Evolutionary conservation across 495 filamentous ascomycete genomes (phyloP), one percentile per base, ranked within the genome.

Genomic region (Aspergillus bertholletiae): DNA sequence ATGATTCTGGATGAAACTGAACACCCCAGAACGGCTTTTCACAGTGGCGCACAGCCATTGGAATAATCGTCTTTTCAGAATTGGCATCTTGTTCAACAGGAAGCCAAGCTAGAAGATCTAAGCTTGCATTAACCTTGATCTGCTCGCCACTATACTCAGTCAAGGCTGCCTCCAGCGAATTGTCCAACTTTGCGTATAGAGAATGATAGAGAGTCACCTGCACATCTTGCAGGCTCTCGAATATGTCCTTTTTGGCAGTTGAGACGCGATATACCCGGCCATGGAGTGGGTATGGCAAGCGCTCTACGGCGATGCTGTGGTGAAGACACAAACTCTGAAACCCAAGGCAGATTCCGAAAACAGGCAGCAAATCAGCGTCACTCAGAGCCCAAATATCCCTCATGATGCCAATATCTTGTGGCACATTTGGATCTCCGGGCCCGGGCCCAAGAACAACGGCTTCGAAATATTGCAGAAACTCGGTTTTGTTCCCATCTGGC

Each of bases 1-100:
- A 87, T 0, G 90, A 96, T 67, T 98, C 94, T 0, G 93, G 92
- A 63, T 98, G 94, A 65, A 93, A 97, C 62, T 98, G 94, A 30
- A 98, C 74, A 0, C 87, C 94, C 85, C 87, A 96, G 59, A 93
- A 95, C 5, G 94, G 94, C 59, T 85, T 89, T 2, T 58, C 54
- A 23, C 45, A 69, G 65, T 96, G 92, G 46, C 73, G 80, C 18
- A 86, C 84, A 3, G 80, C 89, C 88, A 96, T 95, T 39, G 95
- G 74, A 20, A 96, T 86, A 23, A 74, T 69, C 7, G 30, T 51
- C 2, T 23, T 46, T 11, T 49, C 8, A 5, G 49, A 34, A 12
- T 39, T 17, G 13, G 22, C 40, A 15, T 57, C 49, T 17, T 44
- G 24, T 21, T 66, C 61, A 21, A 74, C 49, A 20, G 61, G 55